A percentile compares a stretch with the other conserved stretches of the same genome.
phyloP scores from a whole-genome alignment of 306 rosid genomes.

The Cucumis melo region DNA sequence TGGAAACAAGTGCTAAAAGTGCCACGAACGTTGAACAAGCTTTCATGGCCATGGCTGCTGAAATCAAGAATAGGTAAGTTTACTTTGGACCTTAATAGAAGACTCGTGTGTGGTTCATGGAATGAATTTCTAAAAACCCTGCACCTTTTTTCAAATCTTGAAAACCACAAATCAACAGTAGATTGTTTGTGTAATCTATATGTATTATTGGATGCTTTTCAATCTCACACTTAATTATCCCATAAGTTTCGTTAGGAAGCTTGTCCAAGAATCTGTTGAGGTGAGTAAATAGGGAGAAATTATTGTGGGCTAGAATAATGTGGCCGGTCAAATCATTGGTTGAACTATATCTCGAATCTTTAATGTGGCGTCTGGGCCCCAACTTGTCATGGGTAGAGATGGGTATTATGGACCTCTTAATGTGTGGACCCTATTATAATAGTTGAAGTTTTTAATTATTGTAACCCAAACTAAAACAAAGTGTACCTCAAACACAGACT shows the following conservation, averaged over 20 bases:
- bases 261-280: background rate
- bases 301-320: background rate
- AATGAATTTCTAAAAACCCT: background rate
- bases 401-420: too few relatives aligned
- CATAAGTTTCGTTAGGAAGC: background rate
- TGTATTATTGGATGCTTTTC: background rate
- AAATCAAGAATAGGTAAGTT: conserved; percentile 52
- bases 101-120: background rate
- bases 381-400: too few relatives aligned
- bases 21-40: conserved; percentile 65
- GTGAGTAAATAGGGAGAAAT: background rate
- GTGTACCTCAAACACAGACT: too few relatives aligned
- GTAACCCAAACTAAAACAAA: too few relatives aligned
- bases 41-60: conserved; percentile 84
- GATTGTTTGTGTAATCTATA: background rate
- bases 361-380: too few relatives aligned
- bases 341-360: background rate
- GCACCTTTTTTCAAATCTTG: background rate
- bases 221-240: background rate
- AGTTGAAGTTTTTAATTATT: too few relatives aligned
- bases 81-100: background rate
- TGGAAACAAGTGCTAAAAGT: conserved; percentile 77
- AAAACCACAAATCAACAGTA: background rate
- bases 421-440: too few relatives aligned
- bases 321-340: background rate